Evolutionary conservation across 257 asterid genomes (phyloP).

Genomic region (Dorcoceras hygrometricum): DNA sequence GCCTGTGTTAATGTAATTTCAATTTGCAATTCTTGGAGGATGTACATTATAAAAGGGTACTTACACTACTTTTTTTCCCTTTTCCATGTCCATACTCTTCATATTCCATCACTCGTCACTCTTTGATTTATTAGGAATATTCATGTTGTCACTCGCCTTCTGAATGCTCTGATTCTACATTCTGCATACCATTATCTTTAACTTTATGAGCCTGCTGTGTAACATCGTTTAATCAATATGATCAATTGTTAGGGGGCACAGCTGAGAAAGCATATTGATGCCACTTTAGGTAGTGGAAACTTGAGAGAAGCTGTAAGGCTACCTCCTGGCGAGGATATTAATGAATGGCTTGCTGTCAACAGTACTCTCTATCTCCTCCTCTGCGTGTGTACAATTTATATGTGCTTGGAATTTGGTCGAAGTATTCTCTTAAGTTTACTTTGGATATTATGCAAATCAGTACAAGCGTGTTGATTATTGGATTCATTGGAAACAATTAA

Average conservation of each 20-base stretch:
- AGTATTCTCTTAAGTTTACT: not conserved
- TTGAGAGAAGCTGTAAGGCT: conserved; percentile 92
- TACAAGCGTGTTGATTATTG: not conserved
- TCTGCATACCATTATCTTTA: conserved; percentile 1
- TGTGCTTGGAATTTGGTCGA: conserved; percentile 1
- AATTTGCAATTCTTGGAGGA: not conserved
- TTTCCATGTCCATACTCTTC: not conserved
- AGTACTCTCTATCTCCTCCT: conserved; percentile 46
- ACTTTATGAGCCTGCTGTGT: not conserved
- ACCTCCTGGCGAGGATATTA: conserved; percentile 91
- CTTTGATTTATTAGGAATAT: conserved; percentile 1
- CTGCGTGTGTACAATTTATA: conserved; percentile 3
- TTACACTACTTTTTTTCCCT: not conserved
- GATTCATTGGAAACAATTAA: not conserved
- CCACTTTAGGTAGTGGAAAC: conserved; percentile 92
- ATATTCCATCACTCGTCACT: not conserved
- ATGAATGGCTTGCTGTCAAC: conserved; percentile 96
- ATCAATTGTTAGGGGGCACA: conserved; percentile 69
- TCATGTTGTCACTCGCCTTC: conserved; percentile 13
- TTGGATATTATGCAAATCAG: not conserved
- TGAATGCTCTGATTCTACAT: conserved; percentile 8
- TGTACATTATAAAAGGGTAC: not conserved
- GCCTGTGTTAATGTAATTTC: not conserved
- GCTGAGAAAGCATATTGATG: conserved; percentile 82
- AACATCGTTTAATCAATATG: conserved; percentile 13